Evolutionary conservation across 2,329 filamentous ascomycete species (phyloP).

Genomic region (Sarocladiaceae sp.): DNA sequence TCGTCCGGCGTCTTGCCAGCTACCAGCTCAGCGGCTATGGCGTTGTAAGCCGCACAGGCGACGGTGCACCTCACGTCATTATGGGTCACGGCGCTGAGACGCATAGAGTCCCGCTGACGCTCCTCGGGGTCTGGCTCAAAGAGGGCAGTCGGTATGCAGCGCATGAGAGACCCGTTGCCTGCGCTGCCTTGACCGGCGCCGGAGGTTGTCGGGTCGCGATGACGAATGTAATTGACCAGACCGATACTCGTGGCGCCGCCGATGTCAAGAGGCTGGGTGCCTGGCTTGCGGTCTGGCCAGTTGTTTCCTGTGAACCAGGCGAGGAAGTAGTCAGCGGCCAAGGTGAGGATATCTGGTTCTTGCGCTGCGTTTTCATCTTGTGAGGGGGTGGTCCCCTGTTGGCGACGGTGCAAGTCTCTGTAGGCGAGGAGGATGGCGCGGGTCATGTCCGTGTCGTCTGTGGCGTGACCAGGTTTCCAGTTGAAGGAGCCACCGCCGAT

Average conservation of each 20-base stretch:
- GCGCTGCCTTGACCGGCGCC: slow-evolving; percentile 32
- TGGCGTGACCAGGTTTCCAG: slow-evolving; percentile 37
- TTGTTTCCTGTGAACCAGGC: slow-evolving; percentile 31
- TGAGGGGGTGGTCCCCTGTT: not conserved
- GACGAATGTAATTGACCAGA: slow-evolving; percentile 21
- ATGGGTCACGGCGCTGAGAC: slow-evolving; percentile 34
- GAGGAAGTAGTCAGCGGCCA: slow-evolving; percentile 32
- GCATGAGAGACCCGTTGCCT: slow-evolving; percentile 42
- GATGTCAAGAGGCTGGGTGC: slow-evolving; percentile 29
- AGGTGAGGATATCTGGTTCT: slow-evolving; percentile 22
- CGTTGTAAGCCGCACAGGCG: slow-evolving; percentile 34
- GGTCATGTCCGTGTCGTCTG: slow-evolving; percentile 42
- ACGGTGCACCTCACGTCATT: slow-evolving; percentile 28
- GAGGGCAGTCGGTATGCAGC: slow-evolving; percentile 38
- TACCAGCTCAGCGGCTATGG: slow-evolving; percentile 27
- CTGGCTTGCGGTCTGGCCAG: slow-evolving; percentile 33
- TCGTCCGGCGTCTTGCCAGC: slow-evolving; percentile 15
- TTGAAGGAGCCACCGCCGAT: slow-evolving; percentile 36
- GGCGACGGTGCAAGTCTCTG: slow-evolving; percentile 15
- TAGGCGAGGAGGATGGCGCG: slow-evolving; percentile 40
- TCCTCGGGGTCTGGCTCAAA: slow-evolving; percentile 25
- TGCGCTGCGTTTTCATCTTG: not conserved
- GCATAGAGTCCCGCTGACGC: slow-evolving; percentile 20
- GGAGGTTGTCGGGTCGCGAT: slow-evolving; percentile 21
- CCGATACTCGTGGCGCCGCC: slow-evolving; percentile 32